phyloP scores from a whole-genome alignment of 2,329 filamentous ascomycete genomes.

The Xylaria sp. region DNA sequence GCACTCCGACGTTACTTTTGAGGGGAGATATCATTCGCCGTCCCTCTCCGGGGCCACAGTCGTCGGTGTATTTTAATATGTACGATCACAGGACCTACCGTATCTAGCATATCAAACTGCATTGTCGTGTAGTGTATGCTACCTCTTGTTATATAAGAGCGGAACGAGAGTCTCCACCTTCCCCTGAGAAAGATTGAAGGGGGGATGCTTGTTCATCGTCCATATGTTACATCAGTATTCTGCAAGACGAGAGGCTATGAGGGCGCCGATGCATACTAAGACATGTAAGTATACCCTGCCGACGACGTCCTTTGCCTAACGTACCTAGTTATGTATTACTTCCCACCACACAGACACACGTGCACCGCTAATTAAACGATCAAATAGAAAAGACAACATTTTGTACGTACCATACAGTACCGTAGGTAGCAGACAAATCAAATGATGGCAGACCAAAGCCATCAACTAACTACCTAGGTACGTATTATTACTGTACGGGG shows the following conservation, averaged over 20 bases:
- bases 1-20: background rate
- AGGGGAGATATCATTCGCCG: conserved; percentile 11
- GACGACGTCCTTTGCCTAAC: conserved; percentile 2
- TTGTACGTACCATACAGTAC: too few relatives aligned
- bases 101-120: conserved; percentile 23
- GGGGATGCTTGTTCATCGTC: conserved; percentile 2
- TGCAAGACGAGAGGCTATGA: conserved; percentile 5
- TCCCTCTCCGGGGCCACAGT: conserved; percentile 12
- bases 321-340: conserved; percentile 5
- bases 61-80: conserved; percentile 25
- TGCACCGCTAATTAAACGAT: background rate
- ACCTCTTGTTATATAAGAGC: conserved; percentile 21
- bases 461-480: background rate
- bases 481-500: conserved; percentile 15
- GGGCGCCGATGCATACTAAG: background rate
- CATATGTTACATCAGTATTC: conserved; percentile 7
- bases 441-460: background rate
- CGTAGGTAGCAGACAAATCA: background rate
- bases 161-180: conserved; percentile 32
- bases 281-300: background rate
- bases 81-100: conserved; percentile 19
- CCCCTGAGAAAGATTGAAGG: conserved; percentile 28
- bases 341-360: background rate
- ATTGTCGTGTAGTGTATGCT: background rate
- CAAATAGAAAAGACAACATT: background rate